These are phyloP conservation scores for Fusarium nisikadoi DNA, from an alignment of 2,329 filamentous ascomycete species.

Conservation along the genomic window DNA sequence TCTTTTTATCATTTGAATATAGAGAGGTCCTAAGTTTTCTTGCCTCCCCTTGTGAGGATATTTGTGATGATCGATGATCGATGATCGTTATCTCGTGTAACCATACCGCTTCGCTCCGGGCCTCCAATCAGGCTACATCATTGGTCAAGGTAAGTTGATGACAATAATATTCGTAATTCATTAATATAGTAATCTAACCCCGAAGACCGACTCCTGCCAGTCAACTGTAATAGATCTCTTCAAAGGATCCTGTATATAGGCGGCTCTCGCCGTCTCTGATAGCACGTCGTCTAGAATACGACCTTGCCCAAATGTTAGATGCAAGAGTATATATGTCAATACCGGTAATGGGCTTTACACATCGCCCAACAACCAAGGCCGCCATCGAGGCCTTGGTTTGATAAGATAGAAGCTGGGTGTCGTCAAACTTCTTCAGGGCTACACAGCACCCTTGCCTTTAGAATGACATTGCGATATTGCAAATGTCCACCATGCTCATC, in stretches of 20 bases:
- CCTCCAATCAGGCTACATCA: background rate
- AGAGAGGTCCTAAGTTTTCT: no score
- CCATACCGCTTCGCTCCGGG: background rate
- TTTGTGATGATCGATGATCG: background rate
- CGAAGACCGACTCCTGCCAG: background rate
- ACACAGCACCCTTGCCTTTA: slow-evolving; percentile 74
- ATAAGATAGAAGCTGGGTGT: background rate
- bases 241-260: background rate
- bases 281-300: background rate
- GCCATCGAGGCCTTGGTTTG: background rate
- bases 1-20: no score
- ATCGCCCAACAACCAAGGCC: background rate
- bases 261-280: background rate
- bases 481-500: slow-evolving; percentile 71
- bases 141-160: background rate
- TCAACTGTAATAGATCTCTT: background rate
- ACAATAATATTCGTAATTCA: slow-evolving; percentile 10
- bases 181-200: slow-evolving; percentile 8
- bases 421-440: slow-evolving; percentile 51
- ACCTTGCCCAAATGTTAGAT: background rate
- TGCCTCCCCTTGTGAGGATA: no score
- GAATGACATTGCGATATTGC: slow-evolving; percentile 71
- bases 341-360: background rate
- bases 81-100: background rate
- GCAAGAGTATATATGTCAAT: background rate